Percentiles rank a stretch among this genome's conserved stretches.
Evolutionary conservation across 768 basidiomycete species (phyloP).

Genomic region (Pulveroboletus sp.): DNA sequence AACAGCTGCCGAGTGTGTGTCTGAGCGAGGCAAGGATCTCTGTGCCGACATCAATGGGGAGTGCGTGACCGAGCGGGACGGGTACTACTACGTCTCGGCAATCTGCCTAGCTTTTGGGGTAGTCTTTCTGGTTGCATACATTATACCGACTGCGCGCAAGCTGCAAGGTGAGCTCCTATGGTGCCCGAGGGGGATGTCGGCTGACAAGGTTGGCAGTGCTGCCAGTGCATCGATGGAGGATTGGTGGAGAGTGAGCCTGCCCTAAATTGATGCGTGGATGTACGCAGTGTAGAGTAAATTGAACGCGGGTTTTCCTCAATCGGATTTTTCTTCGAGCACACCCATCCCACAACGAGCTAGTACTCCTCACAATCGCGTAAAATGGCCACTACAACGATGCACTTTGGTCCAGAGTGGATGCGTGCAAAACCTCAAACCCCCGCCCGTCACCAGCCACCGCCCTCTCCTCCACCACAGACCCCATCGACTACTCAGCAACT

Average conservation of each 20-base stretch:
- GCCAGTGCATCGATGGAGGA: constrained; percentile 67
- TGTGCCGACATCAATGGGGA: constrained; percentile 73
- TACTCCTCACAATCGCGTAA: constrained; percentile 19
- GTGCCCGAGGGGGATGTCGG: constrained; percentile 1
- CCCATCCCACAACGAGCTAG: background rate
- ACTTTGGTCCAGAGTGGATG: constrained; percentile 94
- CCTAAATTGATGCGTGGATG: constrained; percentile 23
- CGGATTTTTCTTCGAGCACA: constrained; percentile 18
- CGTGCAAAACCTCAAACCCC: constrained; percentile 65
- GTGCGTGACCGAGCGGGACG: constrained; percentile 84
- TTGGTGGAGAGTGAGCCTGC: constrained; percentile 39
- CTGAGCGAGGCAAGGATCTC: constrained; percentile 79
- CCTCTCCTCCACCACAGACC: constrained; percentile 55
- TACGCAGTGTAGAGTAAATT: constrained; percentile 14
- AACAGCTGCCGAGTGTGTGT: constrained; percentile 82
- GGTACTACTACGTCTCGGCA: constrained; percentile 81
- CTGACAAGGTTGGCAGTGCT: constrained; percentile 42
- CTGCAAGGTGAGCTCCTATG: constrained; percentile 66
- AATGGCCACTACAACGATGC: constrained; percentile 67
- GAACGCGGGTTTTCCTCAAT: constrained; percentile 24
- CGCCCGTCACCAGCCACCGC: constrained; percentile 48
- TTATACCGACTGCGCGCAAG: constrained; percentile 77
- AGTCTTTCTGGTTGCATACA: constrained; percentile 64
- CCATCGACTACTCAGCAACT: constrained; percentile 34
- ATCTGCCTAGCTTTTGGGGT: constrained; percentile 80